Evolutionary conservation across 176 grass and related monocot species (phyloP).

Genomic region (Musa schizocarpa): DNA sequence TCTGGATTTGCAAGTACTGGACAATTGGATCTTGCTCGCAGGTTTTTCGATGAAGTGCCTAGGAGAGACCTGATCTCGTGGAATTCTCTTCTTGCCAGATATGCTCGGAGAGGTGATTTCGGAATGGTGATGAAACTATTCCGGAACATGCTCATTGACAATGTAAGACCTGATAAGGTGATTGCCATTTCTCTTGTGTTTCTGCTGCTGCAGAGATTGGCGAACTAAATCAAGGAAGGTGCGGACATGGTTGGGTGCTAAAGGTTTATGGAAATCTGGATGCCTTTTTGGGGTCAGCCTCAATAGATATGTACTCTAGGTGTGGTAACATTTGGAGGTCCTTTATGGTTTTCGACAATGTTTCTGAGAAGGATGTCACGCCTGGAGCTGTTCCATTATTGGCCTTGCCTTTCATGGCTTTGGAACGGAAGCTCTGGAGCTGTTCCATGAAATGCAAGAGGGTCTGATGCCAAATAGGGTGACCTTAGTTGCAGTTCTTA

Average conservation of each 20-base stretch:
- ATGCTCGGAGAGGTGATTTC: conserved; percentile 25
- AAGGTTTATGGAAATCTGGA: conserved; percentile 28
- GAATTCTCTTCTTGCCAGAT: conserved; percentile 38
- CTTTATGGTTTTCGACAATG: conserved; percentile 25
- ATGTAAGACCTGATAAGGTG: conserved; percentile 34
- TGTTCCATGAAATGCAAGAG: conserved; percentile 17
- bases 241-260: conserved; percentile 33
- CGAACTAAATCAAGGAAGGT: conserved; percentile 22
- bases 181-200: conserved; percentile 35
- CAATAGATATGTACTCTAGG: conserved; percentile 48
- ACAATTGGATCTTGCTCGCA: conserved; percentile 33
- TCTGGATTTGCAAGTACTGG: conserved; percentile 27
- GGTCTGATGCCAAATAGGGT: conserved; percentile 25
- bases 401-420: conserved; percentile 46
- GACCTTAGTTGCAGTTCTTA: conserved; percentile 45
- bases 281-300: conserved; percentile 42
- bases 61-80: conserved; percentile 40
- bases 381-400: too few relatives aligned
- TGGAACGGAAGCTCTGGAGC: conserved; percentile 18
- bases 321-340: conserved; percentile 38
- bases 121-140: conserved; percentile 16
- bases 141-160: conserved; percentile 17
- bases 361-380: conserved; percentile 36
- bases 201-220: conserved; percentile 22
- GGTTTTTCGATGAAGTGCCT: conserved; percentile 31